These are phyloP conservation scores for Salinomyces thailandicus DNA, from an alignment of 2,329 filamentous ascomycete genomes.

Conservation along the genomic window DNA sequence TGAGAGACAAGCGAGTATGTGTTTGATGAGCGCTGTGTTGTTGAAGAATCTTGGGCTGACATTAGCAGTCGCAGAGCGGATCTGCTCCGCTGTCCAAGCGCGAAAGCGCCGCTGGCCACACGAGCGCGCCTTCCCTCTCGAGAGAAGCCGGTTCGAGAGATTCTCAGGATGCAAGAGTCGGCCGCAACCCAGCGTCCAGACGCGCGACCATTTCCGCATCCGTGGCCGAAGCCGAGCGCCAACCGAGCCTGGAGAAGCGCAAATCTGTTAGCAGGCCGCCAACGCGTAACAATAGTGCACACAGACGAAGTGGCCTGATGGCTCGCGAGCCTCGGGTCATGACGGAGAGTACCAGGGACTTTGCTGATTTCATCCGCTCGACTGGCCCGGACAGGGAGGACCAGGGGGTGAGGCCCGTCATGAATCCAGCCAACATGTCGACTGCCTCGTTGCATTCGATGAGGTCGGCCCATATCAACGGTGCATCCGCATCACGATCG, in stretches of 20 bases:
- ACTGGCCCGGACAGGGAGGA: slow-evolving; percentile 52
- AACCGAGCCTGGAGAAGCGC: slow-evolving; percentile 13
- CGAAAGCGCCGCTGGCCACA: slow-evolving; percentile 7
- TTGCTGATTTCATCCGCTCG: slow-evolving; percentile 80
- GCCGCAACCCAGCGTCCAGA: slow-evolving; percentile 6
- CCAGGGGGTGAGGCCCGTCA: slow-evolving; percentile 6
- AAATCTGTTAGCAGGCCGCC: slow-evolving; percentile 23
- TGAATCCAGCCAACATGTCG: slow-evolving; percentile 11
- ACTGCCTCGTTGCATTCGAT: slow-evolving; percentile 18
- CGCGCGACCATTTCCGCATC: slow-evolving; percentile 10
- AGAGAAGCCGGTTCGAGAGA: slow-evolving; percentile 1
- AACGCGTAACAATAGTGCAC: slow-evolving; percentile 22
- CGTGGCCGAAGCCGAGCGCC: slow-evolving; percentile 5
- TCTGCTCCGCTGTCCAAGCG: neutral
- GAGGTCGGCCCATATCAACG: slow-evolving; percentile 10
- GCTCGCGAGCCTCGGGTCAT: slow-evolving; percentile 65
- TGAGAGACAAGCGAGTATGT: slow-evolving; percentile 34
- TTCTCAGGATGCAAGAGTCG: slow-evolving; percentile 3
- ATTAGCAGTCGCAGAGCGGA: slow-evolving; percentile 1
- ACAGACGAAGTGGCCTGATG: slow-evolving; percentile 24
- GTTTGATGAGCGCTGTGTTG: too few species aligned
- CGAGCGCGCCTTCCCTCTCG: slow-evolving; percentile 9
- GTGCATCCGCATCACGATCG: slow-evolving; percentile 11
- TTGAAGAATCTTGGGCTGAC: too few species aligned
- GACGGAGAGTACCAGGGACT: slow-evolving; percentile 64